Evolutionary conservation across 306 rosid genomes (phyloP).

Genomic region (Rubus idaeus): DNA sequence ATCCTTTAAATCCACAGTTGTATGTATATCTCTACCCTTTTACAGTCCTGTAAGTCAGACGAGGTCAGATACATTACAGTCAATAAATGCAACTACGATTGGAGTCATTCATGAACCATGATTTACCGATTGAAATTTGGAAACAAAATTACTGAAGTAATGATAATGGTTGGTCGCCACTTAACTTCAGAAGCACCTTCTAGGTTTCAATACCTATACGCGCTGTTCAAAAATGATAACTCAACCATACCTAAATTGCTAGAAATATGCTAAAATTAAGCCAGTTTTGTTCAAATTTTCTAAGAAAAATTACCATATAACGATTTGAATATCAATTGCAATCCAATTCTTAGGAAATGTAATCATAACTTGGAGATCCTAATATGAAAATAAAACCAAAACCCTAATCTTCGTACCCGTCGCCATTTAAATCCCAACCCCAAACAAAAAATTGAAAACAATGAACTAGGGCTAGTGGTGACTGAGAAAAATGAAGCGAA

Average conservation of each 20-base stretch:
- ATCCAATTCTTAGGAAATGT: neutral
- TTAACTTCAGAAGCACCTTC: too few species aligned
- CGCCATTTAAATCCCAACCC: neutral
- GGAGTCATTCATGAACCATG: neutral
- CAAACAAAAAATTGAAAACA: neutral
- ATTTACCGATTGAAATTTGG: neutral
- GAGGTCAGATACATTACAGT: neutral
- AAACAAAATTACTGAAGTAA: neutral
- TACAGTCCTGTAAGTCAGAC: conserved; percentile 9
- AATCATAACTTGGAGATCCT: neutral
- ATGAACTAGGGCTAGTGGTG: neutral
- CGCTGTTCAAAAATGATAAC: neutral
- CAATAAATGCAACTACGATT: neutral
- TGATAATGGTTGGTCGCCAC: too few species aligned
- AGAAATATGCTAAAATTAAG: neutral
- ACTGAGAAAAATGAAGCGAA: neutral
- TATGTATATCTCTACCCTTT: neutral
- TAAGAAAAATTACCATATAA: neutral
- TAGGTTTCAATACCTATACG: neutral
- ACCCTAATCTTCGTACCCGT: neutral
- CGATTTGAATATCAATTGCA: neutral
- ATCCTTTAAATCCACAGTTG: conserved; percentile 30
- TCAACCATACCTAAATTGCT: neutral
- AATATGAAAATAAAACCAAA: neutral
- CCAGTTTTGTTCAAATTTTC: neutral